Percentiles rank a stretch among this genome's conserved stretches.
Evolutionary conservation across 768 basidiomycete species (phyloP).

Genomic region (Podaxis sp.): DNA sequence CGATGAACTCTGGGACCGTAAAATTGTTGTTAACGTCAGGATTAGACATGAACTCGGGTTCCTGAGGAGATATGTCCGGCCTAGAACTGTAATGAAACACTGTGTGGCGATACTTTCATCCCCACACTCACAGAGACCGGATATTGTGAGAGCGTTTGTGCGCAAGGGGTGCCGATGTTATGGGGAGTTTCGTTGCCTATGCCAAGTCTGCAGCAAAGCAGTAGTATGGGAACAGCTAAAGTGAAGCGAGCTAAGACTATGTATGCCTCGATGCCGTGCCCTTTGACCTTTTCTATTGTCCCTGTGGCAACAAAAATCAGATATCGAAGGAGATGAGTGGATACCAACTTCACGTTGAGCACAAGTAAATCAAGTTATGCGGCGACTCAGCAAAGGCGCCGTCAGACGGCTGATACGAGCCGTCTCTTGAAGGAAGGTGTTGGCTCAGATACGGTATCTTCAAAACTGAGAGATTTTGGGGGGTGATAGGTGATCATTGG

Average conservation of each 20-base stretch:
- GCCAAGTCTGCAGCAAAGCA: neutral
- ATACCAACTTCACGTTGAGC: neutral
- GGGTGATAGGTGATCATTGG: too few relatives aligned
- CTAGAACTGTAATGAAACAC: too few relatives aligned
- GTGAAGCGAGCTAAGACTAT: neutral
- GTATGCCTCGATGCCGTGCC: neutral
- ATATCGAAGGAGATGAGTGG: neutral
- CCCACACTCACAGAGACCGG: neutral
- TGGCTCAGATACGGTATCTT: too few relatives aligned
- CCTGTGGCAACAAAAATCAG: neutral
- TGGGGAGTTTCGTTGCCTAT: neutral
- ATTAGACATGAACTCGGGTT: neutral
- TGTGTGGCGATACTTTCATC: too few relatives aligned
- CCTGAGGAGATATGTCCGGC: neutral
- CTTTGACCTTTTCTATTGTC: neutral
- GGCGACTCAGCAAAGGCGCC: too few relatives aligned
- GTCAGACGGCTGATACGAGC: too few relatives aligned
- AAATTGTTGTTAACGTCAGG: neutral
- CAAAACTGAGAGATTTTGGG: too few relatives aligned
- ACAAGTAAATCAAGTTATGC: neutral
- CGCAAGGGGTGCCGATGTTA: too few relatives aligned
- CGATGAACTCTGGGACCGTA: slow-evolving; percentile 1
- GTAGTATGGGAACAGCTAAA: neutral
- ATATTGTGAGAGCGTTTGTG: neutral
- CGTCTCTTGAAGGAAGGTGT: too few relatives aligned